These are phyloP conservation scores for Litsea cubeba DNA, from an alignment of 164 flowering plant genomes.

Conservation along the genomic window DNA sequence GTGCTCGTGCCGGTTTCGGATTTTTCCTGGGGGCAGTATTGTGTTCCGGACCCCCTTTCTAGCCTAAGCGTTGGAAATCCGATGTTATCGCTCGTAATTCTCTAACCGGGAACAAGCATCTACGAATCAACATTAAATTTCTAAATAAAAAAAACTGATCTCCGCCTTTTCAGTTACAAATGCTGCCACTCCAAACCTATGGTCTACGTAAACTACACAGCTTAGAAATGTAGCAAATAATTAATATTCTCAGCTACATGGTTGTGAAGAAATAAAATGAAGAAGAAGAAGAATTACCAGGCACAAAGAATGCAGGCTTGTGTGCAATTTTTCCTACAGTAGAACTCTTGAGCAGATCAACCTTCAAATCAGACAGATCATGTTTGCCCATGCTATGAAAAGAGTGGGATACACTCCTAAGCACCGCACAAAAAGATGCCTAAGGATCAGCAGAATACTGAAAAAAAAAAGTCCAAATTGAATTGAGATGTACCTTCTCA, in stretches of 20 bases:
- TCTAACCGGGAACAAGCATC: background rate
- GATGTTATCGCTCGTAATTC: too few species aligned
- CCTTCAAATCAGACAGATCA: slow-evolving; percentile 75
- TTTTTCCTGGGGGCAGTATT: too few species aligned
- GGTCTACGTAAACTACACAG: background rate
- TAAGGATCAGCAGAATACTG: slow-evolving; percentile 4
- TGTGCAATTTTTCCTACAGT: slow-evolving; percentile 89
- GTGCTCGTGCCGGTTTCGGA: too few species aligned
- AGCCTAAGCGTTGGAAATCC: too few species aligned
- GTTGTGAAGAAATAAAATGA: background rate
- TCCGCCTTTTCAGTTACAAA: background rate
- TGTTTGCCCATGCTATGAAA: slow-evolving; percentile 1
- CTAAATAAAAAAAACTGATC: background rate
- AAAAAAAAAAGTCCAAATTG: too few species aligned
- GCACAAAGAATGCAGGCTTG: slow-evolving; percentile 96
- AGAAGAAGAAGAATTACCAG: slow-evolving; percentile 51
- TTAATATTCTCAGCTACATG: background rate
- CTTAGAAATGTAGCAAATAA: background rate
- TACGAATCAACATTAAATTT: background rate
- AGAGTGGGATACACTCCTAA: slow-evolving; percentile 20
- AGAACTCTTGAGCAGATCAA: slow-evolving; percentile 79
- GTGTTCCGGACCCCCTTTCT: too few species aligned
- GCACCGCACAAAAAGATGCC: slow-evolving; percentile 9
- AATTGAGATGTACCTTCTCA: too few species aligned
- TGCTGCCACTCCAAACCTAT: background rate